Evolutionary conservation across 768 basidiomycete species (phyloP), one percentile per base, ranked within the genome.

Genomic region (Trametes cinnabarina): DNA sequence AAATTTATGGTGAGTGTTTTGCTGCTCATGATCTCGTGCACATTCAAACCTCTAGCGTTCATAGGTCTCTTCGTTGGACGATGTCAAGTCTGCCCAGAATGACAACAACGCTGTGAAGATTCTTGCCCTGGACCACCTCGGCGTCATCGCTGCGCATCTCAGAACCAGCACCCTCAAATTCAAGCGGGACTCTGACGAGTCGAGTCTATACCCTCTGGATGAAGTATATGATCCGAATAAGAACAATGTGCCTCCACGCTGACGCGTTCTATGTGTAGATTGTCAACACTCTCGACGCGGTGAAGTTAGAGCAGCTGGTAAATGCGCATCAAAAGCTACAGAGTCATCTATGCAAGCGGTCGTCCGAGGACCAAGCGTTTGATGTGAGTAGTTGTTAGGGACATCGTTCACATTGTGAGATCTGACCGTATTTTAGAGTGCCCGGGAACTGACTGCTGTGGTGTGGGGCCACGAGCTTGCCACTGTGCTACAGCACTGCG

Each of bases 111-210:
- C 92, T 0, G 86, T 88, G 0, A 96, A 94, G 71, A 86, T 85
- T 1, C 86, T 97, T 61, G 92, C 94, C 0, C 77, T 98, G 34
- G 97, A 99, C 68, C 92, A 98, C 72, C 77, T 99, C 0, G 97
- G 97, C 10, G 80, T 87, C n/a, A 92, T 99, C 51, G 94, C 90
- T 22, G 90, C 94, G 4, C 83, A 85, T 40, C 80, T 98, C 40
- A 82, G 90, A 30, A 74, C 81, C 0, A 86, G 82, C 35, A 73
- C 75, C 49, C 71, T 86, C 43, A 78, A 66, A 44, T 66, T 80
- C 19, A 65, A 70, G 63, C 37, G 66, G 63, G 70, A 68, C 47
- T 60, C 66, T 19, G 62, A 69, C 58, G 59, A 68, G 2, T 44
- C 49, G 3, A 34, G 32, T 9, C 61, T 90, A 60, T 77, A 78